A percentile compares a stretch with the other conserved stretches of the same genome.
phyloP scores from a whole-genome alignment of 2,329 filamentous ascomycete genomes.

The Biscogniauxia sp. region DNA sequence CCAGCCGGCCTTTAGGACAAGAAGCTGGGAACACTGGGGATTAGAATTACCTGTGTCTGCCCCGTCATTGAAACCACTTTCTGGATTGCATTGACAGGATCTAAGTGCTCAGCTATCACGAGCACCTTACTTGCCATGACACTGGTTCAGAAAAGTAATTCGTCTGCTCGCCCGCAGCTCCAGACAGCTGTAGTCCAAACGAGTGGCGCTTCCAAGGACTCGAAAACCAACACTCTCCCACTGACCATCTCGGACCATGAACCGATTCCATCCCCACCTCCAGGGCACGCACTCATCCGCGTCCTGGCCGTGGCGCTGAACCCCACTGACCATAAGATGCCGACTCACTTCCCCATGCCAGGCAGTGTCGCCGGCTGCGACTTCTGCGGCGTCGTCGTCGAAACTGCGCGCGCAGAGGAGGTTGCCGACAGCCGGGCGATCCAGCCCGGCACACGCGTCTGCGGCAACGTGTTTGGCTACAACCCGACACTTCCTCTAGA shows the following conservation, averaged over 20 bases:
- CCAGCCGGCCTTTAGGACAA: too few species aligned
- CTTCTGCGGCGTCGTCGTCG: conserved; percentile 23
- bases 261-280: neutral
- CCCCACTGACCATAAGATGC: conserved; percentile 30
- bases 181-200: neutral
- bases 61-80: too few species aligned
- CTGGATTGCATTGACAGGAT: too few species aligned
- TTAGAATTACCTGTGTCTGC: too few species aligned
- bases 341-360: conserved; percentile 11
- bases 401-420: neutral
- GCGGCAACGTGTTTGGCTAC: conserved; percentile 14
- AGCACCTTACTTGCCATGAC: too few species aligned
- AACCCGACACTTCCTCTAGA: neutral
- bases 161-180: neutral
- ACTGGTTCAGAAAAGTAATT: too few species aligned
- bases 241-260: neutral
- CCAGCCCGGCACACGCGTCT: conserved; percentile 9
- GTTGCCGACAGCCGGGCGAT: too few species aligned
- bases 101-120: too few species aligned
- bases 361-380: conserved; percentile 23
- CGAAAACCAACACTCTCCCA: neutral
- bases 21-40: too few species aligned
- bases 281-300: conserved; percentile 9
- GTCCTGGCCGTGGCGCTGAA: conserved; percentile 28
- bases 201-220: neutral